Conservation (phyloP, 306 rosid species). For the Sindora glabra region DNA sequence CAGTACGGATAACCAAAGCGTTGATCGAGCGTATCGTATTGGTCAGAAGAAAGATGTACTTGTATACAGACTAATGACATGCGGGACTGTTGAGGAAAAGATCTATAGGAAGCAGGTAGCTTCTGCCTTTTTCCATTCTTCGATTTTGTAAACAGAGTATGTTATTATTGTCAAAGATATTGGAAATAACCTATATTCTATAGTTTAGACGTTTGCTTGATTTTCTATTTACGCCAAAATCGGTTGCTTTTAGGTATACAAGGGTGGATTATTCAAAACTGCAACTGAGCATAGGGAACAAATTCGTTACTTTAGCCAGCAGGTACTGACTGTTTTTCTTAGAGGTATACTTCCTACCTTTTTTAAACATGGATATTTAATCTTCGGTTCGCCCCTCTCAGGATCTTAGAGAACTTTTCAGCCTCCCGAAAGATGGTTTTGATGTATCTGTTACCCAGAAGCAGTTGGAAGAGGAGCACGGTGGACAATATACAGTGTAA, state of each 20-base stretch:
- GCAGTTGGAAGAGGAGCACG: slow-evolving; percentile 84
- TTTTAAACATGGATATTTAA: neutral
- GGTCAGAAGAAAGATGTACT: slow-evolving; percentile 88
- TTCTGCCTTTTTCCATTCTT: neutral
- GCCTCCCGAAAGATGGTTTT: slow-evolving; percentile 86
- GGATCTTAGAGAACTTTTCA: slow-evolving; percentile 90
- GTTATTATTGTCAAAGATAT: no score
- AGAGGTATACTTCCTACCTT: neutral
- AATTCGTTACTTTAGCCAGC: slow-evolving; percentile 86
- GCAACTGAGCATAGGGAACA: slow-evolving; percentile 96
- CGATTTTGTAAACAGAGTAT: no score
- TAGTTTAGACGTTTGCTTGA: neutral
- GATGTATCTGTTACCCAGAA: slow-evolving; percentile 85
- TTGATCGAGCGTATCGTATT: slow-evolving; percentile 95
- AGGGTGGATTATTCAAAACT: slow-evolving; percentile 85
- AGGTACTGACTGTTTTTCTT: slow-evolving; percentile 46
- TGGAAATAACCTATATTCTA: neutral
- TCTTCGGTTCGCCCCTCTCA: slow-evolving; percentile 19
- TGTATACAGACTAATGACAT: slow-evolving; percentile 89
- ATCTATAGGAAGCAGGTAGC: slow-evolving; percentile 88
- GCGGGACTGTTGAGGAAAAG: slow-evolving; percentile 97
- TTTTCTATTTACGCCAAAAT: slow-evolving; percentile 1
- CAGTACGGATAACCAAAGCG: slow-evolving; percentile 97
- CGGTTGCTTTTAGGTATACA: slow-evolving; percentile 46
- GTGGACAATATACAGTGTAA: slow-evolving; percentile 55